Percentiles rank a stretch among this genome's conserved stretches.
Conservation (phyloP, 768 basidiomycete species). For the Pleurotus citrinopileatus region DNA sequence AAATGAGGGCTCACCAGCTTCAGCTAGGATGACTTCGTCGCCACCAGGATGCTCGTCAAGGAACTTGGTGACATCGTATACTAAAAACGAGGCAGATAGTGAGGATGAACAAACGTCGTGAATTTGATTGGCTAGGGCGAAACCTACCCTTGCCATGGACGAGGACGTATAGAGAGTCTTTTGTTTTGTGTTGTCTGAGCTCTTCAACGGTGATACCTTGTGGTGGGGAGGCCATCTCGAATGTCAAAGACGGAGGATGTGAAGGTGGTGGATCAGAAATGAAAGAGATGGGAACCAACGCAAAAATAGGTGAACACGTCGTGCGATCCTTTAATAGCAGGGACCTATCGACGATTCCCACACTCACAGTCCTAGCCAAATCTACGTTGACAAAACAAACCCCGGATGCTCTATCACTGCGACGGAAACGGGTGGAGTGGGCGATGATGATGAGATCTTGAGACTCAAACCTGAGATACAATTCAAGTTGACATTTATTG, state of each 20-base stretch:
- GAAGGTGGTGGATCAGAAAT: slow-evolving; percentile 9
- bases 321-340: slow-evolving; percentile 5
- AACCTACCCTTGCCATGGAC: slow-evolving; percentile 78
- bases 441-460: too few relatives aligned
- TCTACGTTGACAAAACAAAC: not conserved
- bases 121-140: slow-evolving; percentile 30
- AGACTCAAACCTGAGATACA: too few relatives aligned
- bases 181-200: slow-evolving; percentile 72
- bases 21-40: slow-evolving; percentile 94
- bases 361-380: not conserved
- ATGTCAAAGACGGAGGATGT: slow-evolving; percentile 15
- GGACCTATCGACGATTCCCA: not conserved
- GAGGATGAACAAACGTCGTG: slow-evolving; percentile 26
- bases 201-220: slow-evolving; percentile 70
- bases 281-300: slow-evolving; percentile 1
- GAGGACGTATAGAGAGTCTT: slow-evolving; percentile 78
- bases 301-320: slow-evolving; percentile 10
- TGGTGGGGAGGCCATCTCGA: slow-evolving; percentile 38
- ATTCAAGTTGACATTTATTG: too few relatives aligned
- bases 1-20: slow-evolving; percentile 66
- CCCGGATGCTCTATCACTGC: not conserved
- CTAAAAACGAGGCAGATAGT: slow-evolving; percentile 39
- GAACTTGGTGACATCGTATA: slow-evolving; percentile 93
- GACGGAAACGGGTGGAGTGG: not conserved
- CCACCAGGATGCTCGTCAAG: slow-evolving; percentile 99